Evolutionary conservation across 176 grass and related monocot genomes (phyloP).

Genomic region (Cenchrus fungigraminus): DNA sequence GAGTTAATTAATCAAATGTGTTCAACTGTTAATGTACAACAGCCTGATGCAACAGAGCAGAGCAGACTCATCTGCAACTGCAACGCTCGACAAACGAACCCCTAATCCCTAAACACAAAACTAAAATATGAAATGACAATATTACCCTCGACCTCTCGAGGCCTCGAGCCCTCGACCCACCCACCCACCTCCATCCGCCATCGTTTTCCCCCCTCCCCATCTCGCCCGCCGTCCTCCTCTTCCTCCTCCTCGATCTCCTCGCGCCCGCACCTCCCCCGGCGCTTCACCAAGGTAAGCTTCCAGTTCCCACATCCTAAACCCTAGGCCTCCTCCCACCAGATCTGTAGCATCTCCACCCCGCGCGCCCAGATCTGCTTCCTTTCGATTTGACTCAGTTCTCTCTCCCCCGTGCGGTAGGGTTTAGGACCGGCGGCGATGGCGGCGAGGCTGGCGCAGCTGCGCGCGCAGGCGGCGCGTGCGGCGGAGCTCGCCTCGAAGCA

Average conservation of each 20-base stretch:
- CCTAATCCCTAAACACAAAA: background rate
- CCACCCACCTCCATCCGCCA: background rate
- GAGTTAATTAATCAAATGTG: too few species aligned
- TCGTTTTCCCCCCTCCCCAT: conserved; percentile 40
- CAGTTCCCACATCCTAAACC: background rate
- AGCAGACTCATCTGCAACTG: background rate
- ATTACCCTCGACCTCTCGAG: conserved; percentile 24
- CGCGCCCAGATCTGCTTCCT: conserved; percentile 41
- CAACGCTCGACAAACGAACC: background rate
- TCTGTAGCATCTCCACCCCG: background rate
- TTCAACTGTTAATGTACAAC: too few species aligned
- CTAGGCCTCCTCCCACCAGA: background rate
- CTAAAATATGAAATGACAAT: conserved; percentile 12
- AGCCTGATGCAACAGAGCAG: too few species aligned
- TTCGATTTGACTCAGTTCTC: conserved; percentile 2
- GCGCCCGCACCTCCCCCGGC: conserved; percentile 14
- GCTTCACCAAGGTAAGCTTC: conserved; percentile 41
- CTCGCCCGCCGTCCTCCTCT: conserved; percentile 5
- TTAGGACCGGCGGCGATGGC: conserved; percentile 64
- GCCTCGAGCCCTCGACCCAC: background rate
- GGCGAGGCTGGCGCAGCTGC: conserved; percentile 73
- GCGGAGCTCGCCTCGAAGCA: conserved; percentile 67
- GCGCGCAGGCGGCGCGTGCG: conserved; percentile 59
- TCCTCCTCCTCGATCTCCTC: conserved; percentile 33
- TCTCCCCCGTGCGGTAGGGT: conserved; percentile 10